Percentiles rank a stretch among this genome's conserved stretches.
Evolutionary conservation across 2,329 filamentous ascomycete genomes (phyloP).

Genomic region (Calonectria leucothoes): DNA sequence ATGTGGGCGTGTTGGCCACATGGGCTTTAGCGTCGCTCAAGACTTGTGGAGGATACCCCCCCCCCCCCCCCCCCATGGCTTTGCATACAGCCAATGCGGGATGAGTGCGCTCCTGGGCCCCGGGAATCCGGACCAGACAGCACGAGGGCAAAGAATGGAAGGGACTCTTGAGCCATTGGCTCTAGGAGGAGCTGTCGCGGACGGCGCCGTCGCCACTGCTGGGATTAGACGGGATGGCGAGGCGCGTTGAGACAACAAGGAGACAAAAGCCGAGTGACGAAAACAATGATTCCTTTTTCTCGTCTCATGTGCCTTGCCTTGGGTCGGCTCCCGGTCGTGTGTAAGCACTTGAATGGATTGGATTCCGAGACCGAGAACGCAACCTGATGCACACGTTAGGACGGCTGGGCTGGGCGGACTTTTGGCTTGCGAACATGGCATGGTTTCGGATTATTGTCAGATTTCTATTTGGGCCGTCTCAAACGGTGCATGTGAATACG

Average conservation of each 20-base stretch:
- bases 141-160: background rate
- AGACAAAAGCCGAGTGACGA: background rate
- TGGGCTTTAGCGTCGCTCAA: constrained; percentile 28
- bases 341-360: constrained; percentile 12
- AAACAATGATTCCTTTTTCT: background rate
- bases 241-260: background rate
- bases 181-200: constrained; percentile 1
- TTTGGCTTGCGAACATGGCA: constrained; percentile 2
- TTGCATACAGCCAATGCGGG: constrained; percentile 18
- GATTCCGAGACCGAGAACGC: constrained; percentile 6
- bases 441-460: background rate
- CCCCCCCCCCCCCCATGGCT: too few species aligned
- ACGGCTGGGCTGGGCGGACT: background rate
- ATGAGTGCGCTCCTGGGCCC: constrained; percentile 11
- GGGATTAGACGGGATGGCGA: constrained; percentile 1
- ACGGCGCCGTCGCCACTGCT: background rate
- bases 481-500: background rate
- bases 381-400: background rate
- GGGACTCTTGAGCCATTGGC: background rate
- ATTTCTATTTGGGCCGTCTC: background rate
- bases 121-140: constrained; percentile 10
- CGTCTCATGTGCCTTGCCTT: constrained; percentile 5
- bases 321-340: background rate
- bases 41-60: constrained; percentile 7
- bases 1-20: constrained; percentile 19